Evolutionary conservation across 345 rosid species (phyloP), one percentile per base, ranked within the genome.

Genomic region (Arabis alpina): DNA sequence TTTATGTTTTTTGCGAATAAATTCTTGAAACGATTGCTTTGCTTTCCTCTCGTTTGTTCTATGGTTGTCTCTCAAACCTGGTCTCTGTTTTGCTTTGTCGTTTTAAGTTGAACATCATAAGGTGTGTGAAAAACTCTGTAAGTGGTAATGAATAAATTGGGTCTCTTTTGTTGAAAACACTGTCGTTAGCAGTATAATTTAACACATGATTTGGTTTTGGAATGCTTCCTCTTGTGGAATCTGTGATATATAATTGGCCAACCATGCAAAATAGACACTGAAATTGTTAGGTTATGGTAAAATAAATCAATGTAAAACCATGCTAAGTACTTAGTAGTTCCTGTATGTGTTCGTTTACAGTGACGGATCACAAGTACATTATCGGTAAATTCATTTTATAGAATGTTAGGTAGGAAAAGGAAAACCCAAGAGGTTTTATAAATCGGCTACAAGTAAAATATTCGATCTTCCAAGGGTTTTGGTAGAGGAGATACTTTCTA

Each of bases 131-230:
- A n/a, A 40, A 56, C 70, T 41, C 28, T 41, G 54, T 49, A 57
- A 45, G 6, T 74, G 58, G 37, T 13, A 25, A 14, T 64, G 68
- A 73, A 66, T 73, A 66, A 56, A 57, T 28, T 32, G 24, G 12
- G 34, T 47, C 28, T 19, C 41, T 11, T 62, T 10, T 72, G 19
- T 47, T 10, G 32, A 4, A 36, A 68, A n/a, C 23, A 39, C 3
- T 28, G 4, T 28, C 23, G 23, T 19, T 19, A 19, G 23, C 23
- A 19, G 1, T 19, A 19, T 19, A 19, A 19, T 19, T 19, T 19
- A 19, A 19, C 23, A 19, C 23, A 19, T 19, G 23, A 19, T 19
- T 19, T 19, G 32, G 4, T 28, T 3, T 28, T 28, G 41, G 19
- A 40, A 40, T 53, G 34, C 16, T 52, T 52, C 28, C 15, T 28